These are phyloP conservation scores for Alternaria sp. DNA, from an alignment of 2,329 filamentous ascomycete species.

Conservation along the genomic window DNA sequence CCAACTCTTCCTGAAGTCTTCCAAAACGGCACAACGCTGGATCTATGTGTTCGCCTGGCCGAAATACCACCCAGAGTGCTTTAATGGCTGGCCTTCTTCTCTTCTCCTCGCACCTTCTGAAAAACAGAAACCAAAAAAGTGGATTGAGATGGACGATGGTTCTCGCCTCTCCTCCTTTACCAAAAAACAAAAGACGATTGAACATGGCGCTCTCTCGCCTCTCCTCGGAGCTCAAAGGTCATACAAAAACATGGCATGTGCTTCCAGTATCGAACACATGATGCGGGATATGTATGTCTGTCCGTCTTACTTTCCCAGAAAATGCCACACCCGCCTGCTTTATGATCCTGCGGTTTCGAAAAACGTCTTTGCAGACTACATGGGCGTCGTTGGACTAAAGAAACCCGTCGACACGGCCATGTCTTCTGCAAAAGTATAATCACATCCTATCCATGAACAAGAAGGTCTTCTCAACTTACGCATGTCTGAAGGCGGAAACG, in stretches of 20 bases:
- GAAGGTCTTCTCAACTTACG: rapidly evolving
- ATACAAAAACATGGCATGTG: rapidly evolving
- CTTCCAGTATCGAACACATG: background rate
- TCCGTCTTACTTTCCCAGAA: background rate
- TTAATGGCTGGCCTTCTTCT: background rate
- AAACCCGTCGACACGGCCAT: rapidly evolving
- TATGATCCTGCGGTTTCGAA: rapidly evolving
- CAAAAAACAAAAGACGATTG: background rate
- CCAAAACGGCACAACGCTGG: rapidly evolving
- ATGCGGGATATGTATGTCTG: rapidly evolving
- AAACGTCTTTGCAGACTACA: background rate
- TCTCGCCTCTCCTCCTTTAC: background rate
- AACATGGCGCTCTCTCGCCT: background rate
- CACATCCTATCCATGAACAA: rapidly evolving
- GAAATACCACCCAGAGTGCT: rapidly evolving
- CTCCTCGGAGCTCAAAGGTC: background rate
- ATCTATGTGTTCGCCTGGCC: background rate
- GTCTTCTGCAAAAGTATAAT: background rate
- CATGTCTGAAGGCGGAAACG: too few relatives aligned
- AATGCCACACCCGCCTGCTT: rapidly evolving
- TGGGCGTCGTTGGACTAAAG: background rate
- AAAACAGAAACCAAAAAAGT: rapidly evolving
- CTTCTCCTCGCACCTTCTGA: background rate
- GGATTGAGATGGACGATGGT: rapidly evolving
- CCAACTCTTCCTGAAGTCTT: background rate